Conservation (phyloP, 2,329 filamentous ascomycete species). For the Dactylonectria macrodidyma region DNA sequence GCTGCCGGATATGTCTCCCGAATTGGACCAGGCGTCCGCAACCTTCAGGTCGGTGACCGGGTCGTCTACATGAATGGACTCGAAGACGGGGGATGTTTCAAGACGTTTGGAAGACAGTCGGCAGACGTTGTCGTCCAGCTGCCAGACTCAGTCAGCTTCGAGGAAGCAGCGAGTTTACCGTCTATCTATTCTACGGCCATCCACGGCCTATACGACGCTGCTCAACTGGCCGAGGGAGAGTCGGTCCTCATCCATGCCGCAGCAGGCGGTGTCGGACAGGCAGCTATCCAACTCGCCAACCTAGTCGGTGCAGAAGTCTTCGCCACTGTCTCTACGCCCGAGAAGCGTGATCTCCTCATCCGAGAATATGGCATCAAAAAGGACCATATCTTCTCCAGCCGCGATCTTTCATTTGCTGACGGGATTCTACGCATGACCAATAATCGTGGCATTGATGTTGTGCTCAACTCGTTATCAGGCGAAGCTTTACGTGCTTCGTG, state of each 20-base stretch:
- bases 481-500: constrained; percentile 48
- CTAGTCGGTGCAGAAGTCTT: constrained; percentile 44
- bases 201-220: constrained; percentile 12
- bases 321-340: constrained; percentile 48
- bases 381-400: constrained; percentile 50
- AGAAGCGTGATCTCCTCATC: constrained; percentile 49
- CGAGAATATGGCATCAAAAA: constrained; percentile 45
- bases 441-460: constrained; percentile 47
- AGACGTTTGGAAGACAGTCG: constrained; percentile 9
- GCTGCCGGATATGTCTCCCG: constrained; percentile 1
- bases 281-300: constrained; percentile 47
- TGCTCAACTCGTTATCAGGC: constrained; percentile 49
- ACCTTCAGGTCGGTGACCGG: constrained; percentile 17
- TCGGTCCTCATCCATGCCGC: constrained; percentile 52
- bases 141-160: constrained; percentile 16
- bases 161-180: constrained; percentile 36
- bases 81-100: constrained; percentile 5
- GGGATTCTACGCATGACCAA: constrained; percentile 42
- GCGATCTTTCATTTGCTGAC: constrained; percentile 44
- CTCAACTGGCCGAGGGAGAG: constrained; percentile 24
- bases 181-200: constrained; percentile 15
- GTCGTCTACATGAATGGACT: constrained; percentile 15
- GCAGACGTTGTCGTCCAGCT: not conserved
- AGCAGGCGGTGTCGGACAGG: constrained; percentile 50
- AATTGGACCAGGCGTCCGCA: constrained; percentile 9